Evolutionary conservation across 2,329 filamentous ascomycete species (phyloP).

Genomic region (Drechslera avenae): DNA sequence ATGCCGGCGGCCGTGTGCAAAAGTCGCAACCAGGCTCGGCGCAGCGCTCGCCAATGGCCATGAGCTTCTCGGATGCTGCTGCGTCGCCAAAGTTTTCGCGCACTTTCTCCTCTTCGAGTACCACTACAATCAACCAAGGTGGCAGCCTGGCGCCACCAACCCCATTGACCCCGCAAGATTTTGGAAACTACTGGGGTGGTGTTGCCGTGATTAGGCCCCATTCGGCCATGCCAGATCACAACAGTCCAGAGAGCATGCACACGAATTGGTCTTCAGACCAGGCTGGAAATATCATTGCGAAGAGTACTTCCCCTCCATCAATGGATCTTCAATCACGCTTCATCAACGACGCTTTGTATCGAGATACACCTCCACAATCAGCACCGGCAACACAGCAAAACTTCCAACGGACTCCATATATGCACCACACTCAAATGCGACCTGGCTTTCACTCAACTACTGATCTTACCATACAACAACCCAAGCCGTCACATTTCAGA

Average conservation of each 20-base stretch:
- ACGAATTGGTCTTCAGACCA: conserved; percentile 47
- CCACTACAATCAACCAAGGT: conserved; percentile 42
- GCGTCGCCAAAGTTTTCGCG: conserved; percentile 53
- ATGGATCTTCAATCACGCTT: conserved; percentile 40
- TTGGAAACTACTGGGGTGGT: conserved; percentile 51
- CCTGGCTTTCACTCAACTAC: conserved; percentile 42
- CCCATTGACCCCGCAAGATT: conserved; percentile 52
- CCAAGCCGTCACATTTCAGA: conserved; percentile 45
- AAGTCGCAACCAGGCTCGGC: conserved; percentile 53
- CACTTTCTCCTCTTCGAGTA: conserved; percentile 46
- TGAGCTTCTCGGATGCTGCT: conserved; percentile 55
- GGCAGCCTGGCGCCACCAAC: conserved; percentile 55
- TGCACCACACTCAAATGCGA: conserved; percentile 43
- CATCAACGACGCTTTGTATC: conserved; percentile 44
- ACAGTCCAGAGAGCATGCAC: conserved; percentile 48
- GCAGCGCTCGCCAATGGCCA: conserved; percentile 55
- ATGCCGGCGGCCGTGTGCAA: conserved; percentile 53
- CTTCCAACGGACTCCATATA: conserved; percentile 49
- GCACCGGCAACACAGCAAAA: conserved; percentile 56
- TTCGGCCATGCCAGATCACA: conserved; percentile 43
- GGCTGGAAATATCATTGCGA: conserved; percentile 37
- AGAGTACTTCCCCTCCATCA: conserved; percentile 52
- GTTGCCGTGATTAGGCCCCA: conserved; percentile 38
- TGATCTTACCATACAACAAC: conserved; percentile 42
- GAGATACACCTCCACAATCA: conserved; percentile 57